Conservation (phyloP, 225 moss, liverwort and hornwort species). For the Takakia lepidozioides region DNA sequence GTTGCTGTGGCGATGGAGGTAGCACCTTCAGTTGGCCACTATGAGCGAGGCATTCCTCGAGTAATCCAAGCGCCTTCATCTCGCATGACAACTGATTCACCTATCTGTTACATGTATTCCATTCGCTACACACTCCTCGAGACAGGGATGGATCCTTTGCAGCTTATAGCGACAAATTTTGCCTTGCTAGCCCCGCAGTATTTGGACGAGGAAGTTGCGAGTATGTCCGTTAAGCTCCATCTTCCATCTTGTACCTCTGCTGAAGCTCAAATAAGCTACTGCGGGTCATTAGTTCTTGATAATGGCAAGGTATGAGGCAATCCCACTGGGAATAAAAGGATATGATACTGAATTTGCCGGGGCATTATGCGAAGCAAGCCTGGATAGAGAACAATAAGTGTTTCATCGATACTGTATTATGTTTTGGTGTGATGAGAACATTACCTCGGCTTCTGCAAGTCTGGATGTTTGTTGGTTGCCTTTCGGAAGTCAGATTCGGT, state of each 20-base stretch:
- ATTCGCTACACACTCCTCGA: conserved; percentile 22
- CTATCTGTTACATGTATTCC: conserved; percentile 22
- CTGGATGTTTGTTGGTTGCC: no score
- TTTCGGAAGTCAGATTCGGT: no score
- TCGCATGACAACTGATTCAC: conserved; percentile 7
- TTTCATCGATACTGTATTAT: not conserved
- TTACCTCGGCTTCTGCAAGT: no score
- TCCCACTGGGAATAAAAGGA: not conserved
- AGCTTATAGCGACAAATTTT: conserved; percentile 27
- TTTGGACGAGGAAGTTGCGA: conserved; percentile 24
- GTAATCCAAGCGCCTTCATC: conserved; percentile 14
- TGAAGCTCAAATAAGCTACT: conserved; percentile 18
- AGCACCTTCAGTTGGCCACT: no score
- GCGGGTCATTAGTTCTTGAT: conserved; percentile 16
- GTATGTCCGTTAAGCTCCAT: conserved; percentile 24
- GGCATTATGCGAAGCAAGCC: not conserved
- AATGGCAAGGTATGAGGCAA: conserved; percentile 10
- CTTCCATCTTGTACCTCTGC: conserved; percentile 22
- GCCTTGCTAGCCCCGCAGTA: conserved; percentile 23
- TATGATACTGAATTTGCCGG: not conserved
- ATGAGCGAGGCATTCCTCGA: conserved; percentile 24
- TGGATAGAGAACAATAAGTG: not conserved
- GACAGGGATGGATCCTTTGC: conserved; percentile 20
- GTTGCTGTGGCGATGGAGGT: no score
- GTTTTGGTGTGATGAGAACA: not conserved